Evolutionary conservation across 2,329 filamentous ascomycete genomes (phyloP), one percentile per base, ranked within the genome.

Genomic region (Massarina eburnea): DNA sequence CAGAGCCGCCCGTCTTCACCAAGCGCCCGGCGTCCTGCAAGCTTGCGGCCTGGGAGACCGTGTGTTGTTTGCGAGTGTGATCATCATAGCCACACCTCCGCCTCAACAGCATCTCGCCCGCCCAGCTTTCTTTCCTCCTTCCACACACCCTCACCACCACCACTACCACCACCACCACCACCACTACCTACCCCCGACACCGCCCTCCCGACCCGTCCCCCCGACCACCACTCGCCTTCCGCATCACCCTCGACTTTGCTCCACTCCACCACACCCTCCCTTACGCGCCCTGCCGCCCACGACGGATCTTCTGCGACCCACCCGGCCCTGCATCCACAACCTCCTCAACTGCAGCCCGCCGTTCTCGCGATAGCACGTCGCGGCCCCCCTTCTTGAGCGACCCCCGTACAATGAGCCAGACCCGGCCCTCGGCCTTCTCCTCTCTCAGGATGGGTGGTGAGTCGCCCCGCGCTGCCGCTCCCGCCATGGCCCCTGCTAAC

Each of bases 371-470:
- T 72, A 73, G 61, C 68, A 66, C 61, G 61, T 62, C 62, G 57
- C 62, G 59, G 56, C 58, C 44, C 52, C 52, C 59, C 51, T 56
- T n/a, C 53, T 39, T 51, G 51, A 37, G 54, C 48, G 56, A 54
- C 49, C 57, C 49, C 54, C 57, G 57, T 58, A 69, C 72, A 72
- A 95, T 96, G 91, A 91, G 89, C 80, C 86, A 91, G 76, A 94
- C 86, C 78, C 83, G 91, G 80, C 88, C 91, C 73, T 88, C 89
- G 80, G 86, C 90, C 70, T 96, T 97, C 77, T 81, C 80, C 55
- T 84, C 81, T 71, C 76, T 97, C 79, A 89, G 92, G 78, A 96
- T 97, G 91, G 94, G 92, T 84, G 94, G 92, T 96, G 81, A 86
- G 89, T 71, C n/a, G 32, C 18, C 41, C 34, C 27, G 27, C 15